These are phyloP conservation scores for Platanthera guangdongensis DNA, from an alignment of 106 monocot species.

Conservation along the genomic window DNA sequence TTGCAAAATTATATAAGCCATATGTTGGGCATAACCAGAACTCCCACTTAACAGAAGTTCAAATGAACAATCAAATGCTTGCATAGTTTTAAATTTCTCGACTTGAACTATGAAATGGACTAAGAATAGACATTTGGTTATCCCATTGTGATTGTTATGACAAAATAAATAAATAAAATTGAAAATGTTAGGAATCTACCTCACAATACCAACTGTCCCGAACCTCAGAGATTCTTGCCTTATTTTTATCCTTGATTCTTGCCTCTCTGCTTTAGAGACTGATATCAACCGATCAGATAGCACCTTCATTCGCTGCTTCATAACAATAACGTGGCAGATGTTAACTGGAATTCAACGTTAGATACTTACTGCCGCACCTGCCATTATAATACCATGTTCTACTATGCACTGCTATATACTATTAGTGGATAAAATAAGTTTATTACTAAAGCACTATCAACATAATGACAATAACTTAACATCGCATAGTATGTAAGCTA, in stretches of 20 bases:
- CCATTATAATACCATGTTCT: background rate
- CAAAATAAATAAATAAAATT: background rate
- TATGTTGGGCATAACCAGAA: background rate
- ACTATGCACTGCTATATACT: background rate
- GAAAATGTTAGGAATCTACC: slow-evolving; percentile 32
- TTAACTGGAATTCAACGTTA: background rate
- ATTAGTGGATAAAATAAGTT: background rate
- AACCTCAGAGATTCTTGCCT: slow-evolving; percentile 83
- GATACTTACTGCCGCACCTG: background rate
- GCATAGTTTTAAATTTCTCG: background rate
- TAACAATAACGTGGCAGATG: slow-evolving; percentile 1
- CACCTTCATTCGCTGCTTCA: slow-evolving; percentile 64
- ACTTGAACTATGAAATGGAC: background rate
- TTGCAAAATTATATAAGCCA: background rate
- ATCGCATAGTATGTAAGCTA: too few relatives aligned
- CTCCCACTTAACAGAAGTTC: background rate
- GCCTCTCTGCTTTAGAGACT: slow-evolving; percentile 89
- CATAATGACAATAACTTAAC: too few relatives aligned
- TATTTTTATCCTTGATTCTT: slow-evolving; percentile 85
- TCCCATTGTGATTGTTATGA: background rate
- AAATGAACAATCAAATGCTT: background rate
- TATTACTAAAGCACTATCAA: background rate
- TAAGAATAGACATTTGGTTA: background rate
- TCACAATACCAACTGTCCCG: slow-evolving; percentile 89
- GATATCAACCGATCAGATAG: slow-evolving; percentile 86